Base-by-base conservation (phyloP, 805 yeast species). In the Metschnikowia lunata region DNA sequence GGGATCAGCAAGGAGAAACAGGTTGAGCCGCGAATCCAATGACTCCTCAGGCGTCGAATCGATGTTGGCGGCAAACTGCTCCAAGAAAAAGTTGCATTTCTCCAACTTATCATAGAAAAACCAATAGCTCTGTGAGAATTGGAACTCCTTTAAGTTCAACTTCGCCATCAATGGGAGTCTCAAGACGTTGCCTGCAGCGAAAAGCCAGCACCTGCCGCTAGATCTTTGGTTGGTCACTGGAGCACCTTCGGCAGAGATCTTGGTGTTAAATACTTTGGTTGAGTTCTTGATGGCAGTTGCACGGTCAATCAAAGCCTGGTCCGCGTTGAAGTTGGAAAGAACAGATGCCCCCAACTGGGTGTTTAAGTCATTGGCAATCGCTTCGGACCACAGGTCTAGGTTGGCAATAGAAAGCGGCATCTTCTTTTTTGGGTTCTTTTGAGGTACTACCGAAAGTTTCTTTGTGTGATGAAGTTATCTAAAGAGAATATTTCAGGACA, bases 211-310 rank as follows among this genome's bases (percentile, higher is more conserved):
- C 29, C 57, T 36, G 18, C 57, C 59, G 28, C 56, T 47, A n/a
- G 50, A 28, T 29, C 44, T 47, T 37, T 55, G 59, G 39, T 48
- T 47, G 15, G 51, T 49, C 39, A 84, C 74, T 26, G 90, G 89
- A 1, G 78, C 56, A 4, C 83, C 84, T 54, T 78, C 81, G 4
- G 66, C 64, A 36, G 67, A 67, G 30, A 78, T 69, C 42, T 61
- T 63, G 45, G 63, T 53, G 57, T 68, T 70, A 67, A 74, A 78
- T 7, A 69, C 64, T 30, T 71, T 63, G 29, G 59, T 49, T 40
- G 55, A 29, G 48, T 53, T 49, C 31, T 46, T 51, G 38, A 53
- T 43, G 3, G 37, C 44, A 12, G 50, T 42, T 13, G 48, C 51
- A 13, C 57, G 34, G 46, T 55, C 47, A 23, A 53, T 45, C 26